A percentile compares a stretch with the other conserved stretches of the same genome.
Evolutionary conservation across 1,284 basidiomycete species (phyloP).

Genomic region (Pterulicium gracile): DNA sequence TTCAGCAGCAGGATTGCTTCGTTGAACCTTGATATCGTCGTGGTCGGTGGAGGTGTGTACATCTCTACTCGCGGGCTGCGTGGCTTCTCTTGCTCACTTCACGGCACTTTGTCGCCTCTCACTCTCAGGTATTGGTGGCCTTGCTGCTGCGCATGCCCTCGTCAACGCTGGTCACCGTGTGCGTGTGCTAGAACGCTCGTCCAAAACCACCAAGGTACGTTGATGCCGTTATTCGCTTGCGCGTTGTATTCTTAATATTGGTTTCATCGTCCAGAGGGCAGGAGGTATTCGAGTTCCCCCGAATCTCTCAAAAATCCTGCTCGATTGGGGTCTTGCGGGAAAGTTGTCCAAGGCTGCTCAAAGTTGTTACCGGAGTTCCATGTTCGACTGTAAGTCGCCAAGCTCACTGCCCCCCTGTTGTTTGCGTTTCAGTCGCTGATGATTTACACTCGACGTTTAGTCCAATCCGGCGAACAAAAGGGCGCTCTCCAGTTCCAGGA

Average conservation of each 20-base stretch:
- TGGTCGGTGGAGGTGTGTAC: slow-evolving; percentile 35
- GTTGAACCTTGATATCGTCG: slow-evolving; percentile 29
- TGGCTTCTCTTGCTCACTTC: not conserved
- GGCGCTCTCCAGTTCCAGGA: slow-evolving; percentile 41
- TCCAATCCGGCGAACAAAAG: slow-evolving; percentile 29
- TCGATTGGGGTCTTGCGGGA: slow-evolving; percentile 37
- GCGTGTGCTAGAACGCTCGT: slow-evolving; percentile 33
- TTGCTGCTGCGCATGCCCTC: slow-evolving; percentile 40
- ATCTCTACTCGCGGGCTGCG: not conserved
- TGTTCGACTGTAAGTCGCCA: slow-evolving; percentile 17
- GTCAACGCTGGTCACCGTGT: slow-evolving; percentile 38
- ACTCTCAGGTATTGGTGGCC: slow-evolving; percentile 30
- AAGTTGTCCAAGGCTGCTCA: slow-evolving; percentile 22
- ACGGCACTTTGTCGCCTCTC: no score
- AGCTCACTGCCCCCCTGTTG: not conserved
- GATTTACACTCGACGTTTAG: slow-evolving; percentile 21
- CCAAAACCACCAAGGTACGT: slow-evolving; percentile 19
- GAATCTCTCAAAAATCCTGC: slow-evolving; percentile 39
- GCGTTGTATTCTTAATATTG: not conserved
- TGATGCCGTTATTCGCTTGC: no score
- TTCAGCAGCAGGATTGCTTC: slow-evolving; percentile 12
- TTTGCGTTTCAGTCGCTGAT: not conserved
- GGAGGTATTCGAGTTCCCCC: slow-evolving; percentile 40
- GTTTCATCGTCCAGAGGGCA: slow-evolving; percentile 15
- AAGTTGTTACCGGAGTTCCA: slow-evolving; percentile 17